These are phyloP conservation scores for Logfia minima DNA, from an alignment of 129 eudicot genomes.

Conservation along the genomic window DNA sequence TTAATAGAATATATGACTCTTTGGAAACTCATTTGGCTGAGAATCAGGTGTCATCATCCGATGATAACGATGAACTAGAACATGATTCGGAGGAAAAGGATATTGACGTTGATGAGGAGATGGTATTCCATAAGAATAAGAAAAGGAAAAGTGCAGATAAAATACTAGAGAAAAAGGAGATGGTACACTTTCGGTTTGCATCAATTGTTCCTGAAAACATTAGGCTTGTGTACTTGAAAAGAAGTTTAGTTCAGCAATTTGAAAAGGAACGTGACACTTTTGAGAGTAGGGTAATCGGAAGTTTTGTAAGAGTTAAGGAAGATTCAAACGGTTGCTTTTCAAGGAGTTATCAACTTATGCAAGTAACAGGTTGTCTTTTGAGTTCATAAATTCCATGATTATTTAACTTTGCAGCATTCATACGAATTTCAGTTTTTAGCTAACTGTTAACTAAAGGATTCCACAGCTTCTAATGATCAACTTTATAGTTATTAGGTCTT, in stretches of 20 bases:
- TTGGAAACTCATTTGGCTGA: slow-evolving; percentile 68
- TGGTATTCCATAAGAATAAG: slow-evolving; percentile 34
- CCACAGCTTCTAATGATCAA: no score
- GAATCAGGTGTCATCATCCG: slow-evolving; percentile 48
- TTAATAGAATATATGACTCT: slow-evolving; percentile 47
- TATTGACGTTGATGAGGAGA: slow-evolving; percentile 16
- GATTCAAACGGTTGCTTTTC: slow-evolving; percentile 45
- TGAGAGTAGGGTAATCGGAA: slow-evolving; percentile 64
- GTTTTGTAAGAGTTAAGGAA: slow-evolving; percentile 68
- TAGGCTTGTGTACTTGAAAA: slow-evolving; percentile 67
- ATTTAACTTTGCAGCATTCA: neutral
- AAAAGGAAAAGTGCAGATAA: slow-evolving; percentile 32
- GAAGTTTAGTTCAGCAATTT: slow-evolving; percentile 60
- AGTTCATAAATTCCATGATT: neutral
- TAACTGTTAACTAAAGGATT: no score
- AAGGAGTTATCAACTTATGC: slow-evolving; percentile 54
- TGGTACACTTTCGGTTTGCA: slow-evolving; percentile 44
- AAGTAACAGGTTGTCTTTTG: slow-evolving; percentile 59
- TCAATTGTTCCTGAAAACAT: slow-evolving; percentile 62
- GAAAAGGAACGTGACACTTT: slow-evolving; percentile 52
- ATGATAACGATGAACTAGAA: slow-evolving; percentile 48
- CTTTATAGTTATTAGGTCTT: no score
- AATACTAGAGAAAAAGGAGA: slow-evolving; percentile 31
- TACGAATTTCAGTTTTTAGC: neutral
- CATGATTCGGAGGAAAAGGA: slow-evolving; percentile 42